phyloP scores from a whole-genome alignment of 2,329 filamentous ascomycete species.

The Gaeumannomyces tritici region DNA sequence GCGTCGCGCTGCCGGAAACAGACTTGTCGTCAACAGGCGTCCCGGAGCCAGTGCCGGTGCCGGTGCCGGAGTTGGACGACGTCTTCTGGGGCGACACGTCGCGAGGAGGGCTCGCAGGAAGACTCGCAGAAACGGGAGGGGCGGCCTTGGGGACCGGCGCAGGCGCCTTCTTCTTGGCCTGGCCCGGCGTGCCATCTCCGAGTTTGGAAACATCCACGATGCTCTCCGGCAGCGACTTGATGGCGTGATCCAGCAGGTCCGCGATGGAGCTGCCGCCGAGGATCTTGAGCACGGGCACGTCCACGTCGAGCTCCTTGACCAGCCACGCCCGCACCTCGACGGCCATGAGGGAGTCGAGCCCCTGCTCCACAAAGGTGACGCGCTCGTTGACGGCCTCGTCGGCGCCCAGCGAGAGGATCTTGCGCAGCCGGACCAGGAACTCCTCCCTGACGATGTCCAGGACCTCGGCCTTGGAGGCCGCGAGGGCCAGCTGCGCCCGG shows the following conservation, averaged over 20 bases:
- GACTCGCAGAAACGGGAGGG: no score
- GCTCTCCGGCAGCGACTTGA: neutral
- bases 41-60: no score
- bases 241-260: neutral
- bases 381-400: constrained; percentile 6
- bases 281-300: neutral
- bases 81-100: neutral
- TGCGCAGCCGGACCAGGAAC: constrained; percentile 8
- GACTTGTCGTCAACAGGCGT: no score
- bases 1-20: neutral
- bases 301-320: neutral
- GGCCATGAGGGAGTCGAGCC: constrained; percentile 12
- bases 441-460: constrained; percentile 2
- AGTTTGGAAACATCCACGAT: neutral
- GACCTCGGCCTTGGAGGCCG: no score
- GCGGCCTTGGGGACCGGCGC: neutral
- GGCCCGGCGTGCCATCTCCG: neutral
- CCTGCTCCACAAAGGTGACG: constrained; percentile 10
- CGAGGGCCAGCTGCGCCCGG: no score
- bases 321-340: neutral
- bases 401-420: neutral
- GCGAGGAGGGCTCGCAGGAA: neutral
- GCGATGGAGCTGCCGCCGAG: neutral
- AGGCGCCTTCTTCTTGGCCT: neutral
- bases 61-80: neutral